Conservation (phyloP, 179 eudicot species). For the Nepenthes alata region DNA sequence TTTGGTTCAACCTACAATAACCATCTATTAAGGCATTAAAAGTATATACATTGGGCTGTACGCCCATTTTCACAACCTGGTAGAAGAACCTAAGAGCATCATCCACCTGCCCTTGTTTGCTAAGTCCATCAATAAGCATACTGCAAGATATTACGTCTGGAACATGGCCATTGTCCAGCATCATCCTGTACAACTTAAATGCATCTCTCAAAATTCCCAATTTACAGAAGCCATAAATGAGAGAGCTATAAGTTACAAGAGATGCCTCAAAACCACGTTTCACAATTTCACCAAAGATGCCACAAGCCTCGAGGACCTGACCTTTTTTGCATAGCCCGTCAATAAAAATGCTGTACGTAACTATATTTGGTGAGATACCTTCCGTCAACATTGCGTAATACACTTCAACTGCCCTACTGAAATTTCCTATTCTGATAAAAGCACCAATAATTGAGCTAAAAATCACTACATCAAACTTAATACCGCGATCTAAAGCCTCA, state of each 20-base stretch:
- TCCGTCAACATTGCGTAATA: slow-evolving; percentile 31
- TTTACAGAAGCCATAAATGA: slow-evolving; percentile 57
- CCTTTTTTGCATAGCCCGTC: slow-evolving; percentile 43
- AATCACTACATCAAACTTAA: slow-evolving; percentile 38
- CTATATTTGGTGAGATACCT: slow-evolving; percentile 29
- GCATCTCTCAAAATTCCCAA: slow-evolving; percentile 34
- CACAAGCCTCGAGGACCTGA: slow-evolving; percentile 38
- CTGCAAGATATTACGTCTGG: slow-evolving; percentile 37
- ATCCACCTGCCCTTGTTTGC: slow-evolving; percentile 33
- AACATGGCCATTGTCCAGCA: slow-evolving; percentile 26
- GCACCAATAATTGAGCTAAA: slow-evolving; percentile 49
- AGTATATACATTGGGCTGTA: slow-evolving; percentile 27
- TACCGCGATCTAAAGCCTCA: slow-evolving; percentile 29
- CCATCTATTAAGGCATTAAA: slow-evolving; percentile 51
- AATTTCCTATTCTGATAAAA: slow-evolving; percentile 32
- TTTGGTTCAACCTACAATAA: slow-evolving; percentile 33
- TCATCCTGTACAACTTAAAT: slow-evolving; percentile 25
- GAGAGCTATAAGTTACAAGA: slow-evolving; percentile 27
- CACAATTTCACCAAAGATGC: slow-evolving; percentile 33
- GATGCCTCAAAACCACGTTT: slow-evolving; percentile 52
- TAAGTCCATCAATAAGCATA: slow-evolving; percentile 44
- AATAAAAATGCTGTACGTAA: slow-evolving; percentile 44
- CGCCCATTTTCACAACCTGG: slow-evolving; percentile 27
- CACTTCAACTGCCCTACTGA: slow-evolving; percentile 30
- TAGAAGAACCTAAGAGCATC: slow-evolving; percentile 48